Evolutionary conservation across 2,329 filamentous ascomycete genomes (phyloP).

Genomic region (Calonectria henricotiae): DNA sequence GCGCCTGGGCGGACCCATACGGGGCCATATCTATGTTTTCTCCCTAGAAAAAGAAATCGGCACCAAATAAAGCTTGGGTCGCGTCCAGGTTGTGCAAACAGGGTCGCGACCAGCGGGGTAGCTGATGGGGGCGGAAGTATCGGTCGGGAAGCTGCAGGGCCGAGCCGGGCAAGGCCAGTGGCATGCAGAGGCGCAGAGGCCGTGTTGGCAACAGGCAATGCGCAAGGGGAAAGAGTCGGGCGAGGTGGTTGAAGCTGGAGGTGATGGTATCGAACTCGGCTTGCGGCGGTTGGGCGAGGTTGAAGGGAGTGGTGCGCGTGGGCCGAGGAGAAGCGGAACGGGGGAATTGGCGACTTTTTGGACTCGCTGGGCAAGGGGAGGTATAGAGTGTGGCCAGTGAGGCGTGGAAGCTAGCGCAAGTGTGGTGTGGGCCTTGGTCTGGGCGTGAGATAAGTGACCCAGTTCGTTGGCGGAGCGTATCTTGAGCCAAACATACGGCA

Average conservation of each 20-base stretch:
- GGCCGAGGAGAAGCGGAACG: constrained; percentile 52
- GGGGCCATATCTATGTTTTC: constrained; percentile 46
- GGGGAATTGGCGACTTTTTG: constrained; percentile 49
- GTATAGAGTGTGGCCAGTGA: constrained; percentile 25
- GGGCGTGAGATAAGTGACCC: constrained; percentile 25
- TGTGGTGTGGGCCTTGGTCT: constrained; percentile 18
- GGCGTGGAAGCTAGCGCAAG: constrained; percentile 30
- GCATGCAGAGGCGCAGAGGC: constrained; percentile 33
- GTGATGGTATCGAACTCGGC: constrained; percentile 44
- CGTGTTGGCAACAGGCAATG: constrained; percentile 30
- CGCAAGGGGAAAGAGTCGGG: constrained; percentile 28
- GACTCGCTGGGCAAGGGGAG: constrained; percentile 48
- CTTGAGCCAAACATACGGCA: constrained; percentile 18
- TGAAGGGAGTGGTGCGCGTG: constrained; percentile 45
- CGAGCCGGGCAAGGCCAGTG: constrained; percentile 23
- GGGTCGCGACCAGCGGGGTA: constrained; percentile 33
- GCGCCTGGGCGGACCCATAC: constrained; percentile 47
- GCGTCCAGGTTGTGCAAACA: constrained; percentile 31
- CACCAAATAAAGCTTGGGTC: constrained; percentile 29
- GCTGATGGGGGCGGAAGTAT: constrained; percentile 18
- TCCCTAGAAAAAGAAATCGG: constrained; percentile 25
- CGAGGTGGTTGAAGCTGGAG: constrained; percentile 37
- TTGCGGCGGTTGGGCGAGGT: constrained; percentile 58
- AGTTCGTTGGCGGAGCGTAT: constrained; percentile 23
- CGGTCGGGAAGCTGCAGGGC: constrained; percentile 12